These are phyloP conservation scores for Quercus phellos DNA, from an alignment of 331 rosid species.

Conservation along the genomic window DNA sequence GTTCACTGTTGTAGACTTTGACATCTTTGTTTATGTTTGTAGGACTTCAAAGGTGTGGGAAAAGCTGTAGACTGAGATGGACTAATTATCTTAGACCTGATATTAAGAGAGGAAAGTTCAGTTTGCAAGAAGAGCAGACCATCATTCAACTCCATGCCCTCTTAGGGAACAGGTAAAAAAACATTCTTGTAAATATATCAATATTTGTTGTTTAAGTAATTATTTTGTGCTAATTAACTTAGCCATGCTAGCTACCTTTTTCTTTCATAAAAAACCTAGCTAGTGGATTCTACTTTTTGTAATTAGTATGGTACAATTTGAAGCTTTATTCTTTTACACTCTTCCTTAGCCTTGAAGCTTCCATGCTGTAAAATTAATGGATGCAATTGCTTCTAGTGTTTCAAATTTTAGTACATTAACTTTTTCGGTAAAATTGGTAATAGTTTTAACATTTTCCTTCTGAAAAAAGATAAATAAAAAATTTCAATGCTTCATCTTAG, in stretches of 20 bases:
- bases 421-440: background rate
- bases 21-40: background rate
- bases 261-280: background rate
- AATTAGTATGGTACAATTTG: background rate
- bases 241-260: background rate
- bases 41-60: slow-evolving; percentile 99
- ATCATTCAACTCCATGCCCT: slow-evolving; percentile 99
- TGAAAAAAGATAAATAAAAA: background rate
- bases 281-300: background rate
- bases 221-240: background rate
- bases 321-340: background rate
- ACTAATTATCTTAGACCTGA: slow-evolving; percentile 96
- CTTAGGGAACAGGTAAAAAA: slow-evolving; percentile 80
- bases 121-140: slow-evolving; percentile 96
- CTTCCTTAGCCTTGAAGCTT: background rate
- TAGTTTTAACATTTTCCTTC: background rate
- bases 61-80: slow-evolving; percentile 98
- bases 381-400: too few species aligned
- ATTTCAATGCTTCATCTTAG: slow-evolving; percentile 6
- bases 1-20: background rate
- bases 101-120: slow-evolving; percentile 96
- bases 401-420: background rate
- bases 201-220: background rate
- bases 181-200: background rate
- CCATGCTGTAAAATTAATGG: background rate